Percentiles rank a stretch among this genome's conserved stretches.
phyloP scores from a whole-genome alignment of 495 filamentous ascomycete genomes.

The Daldinia childiae region DNA sequence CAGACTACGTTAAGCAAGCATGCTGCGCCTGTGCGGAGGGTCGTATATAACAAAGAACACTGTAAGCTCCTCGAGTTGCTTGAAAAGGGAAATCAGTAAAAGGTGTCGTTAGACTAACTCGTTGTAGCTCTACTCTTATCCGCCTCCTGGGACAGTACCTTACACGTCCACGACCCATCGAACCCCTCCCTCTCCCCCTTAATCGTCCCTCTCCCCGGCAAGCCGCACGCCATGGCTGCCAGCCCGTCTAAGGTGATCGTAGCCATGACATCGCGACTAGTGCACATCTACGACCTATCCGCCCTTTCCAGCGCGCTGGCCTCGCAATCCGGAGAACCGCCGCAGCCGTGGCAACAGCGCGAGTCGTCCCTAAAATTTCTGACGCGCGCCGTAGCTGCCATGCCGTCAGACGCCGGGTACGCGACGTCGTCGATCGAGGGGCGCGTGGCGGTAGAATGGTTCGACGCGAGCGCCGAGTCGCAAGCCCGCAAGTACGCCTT shows the following conservation, averaged over 20 bases:
- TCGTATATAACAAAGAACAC: slow-evolving; percentile 81
- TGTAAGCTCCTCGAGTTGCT: slow-evolving; percentile 56
- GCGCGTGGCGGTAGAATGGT: slow-evolving; percentile 95
- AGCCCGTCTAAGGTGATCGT: slow-evolving; percentile 87
- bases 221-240: slow-evolving; percentile 86
- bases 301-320: slow-evolving; percentile 67
- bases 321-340: slow-evolving; percentile 53
- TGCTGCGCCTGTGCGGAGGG: slow-evolving; percentile 76
- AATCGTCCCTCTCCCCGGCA: slow-evolving; percentile 75
- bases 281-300: slow-evolving; percentile 92
- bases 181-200: slow-evolving; percentile 57
- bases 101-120: slow-evolving; percentile 11
- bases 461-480: slow-evolving; percentile 83
- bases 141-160: slow-evolving; percentile 90
- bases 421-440: slow-evolving; percentile 90
- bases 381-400: slow-evolving; percentile 92
- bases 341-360: slow-evolving; percentile 86
- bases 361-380: slow-evolving; percentile 96
- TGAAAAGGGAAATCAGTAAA: background rate
- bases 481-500: slow-evolving; percentile 97
- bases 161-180: slow-evolving; percentile 78
- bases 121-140: slow-evolving; percentile 75
- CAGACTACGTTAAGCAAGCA: slow-evolving; percentile 83
- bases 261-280: slow-evolving; percentile 89
- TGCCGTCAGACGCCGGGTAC: slow-evolving; percentile 94